A percentile compares a stretch with the other conserved stretches of the same genome.
phyloP scores from a whole-genome alignment of 768 basidiomycete genomes.

The Hortiboletus campestris region DNA sequence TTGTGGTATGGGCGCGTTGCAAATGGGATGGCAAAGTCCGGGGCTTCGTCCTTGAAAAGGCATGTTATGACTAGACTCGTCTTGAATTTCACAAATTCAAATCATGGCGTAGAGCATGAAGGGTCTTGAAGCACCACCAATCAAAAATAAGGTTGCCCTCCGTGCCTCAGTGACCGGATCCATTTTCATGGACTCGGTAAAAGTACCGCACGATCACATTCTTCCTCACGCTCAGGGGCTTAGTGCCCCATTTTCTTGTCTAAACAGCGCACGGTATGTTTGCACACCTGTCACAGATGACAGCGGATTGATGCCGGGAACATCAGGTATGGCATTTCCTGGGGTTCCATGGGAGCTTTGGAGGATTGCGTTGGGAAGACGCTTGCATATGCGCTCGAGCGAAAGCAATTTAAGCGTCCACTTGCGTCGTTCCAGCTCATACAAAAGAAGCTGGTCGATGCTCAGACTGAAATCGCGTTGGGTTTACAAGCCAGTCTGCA shows the following conservation, averaged over 20 bases:
- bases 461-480: constrained; percentile 80
- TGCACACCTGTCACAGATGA: background rate
- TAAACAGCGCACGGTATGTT: constrained; percentile 78
- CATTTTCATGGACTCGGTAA: constrained; percentile 89
- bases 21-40: constrained; percentile 91
- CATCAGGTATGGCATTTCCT: constrained; percentile 78
- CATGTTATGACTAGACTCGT: constrained; percentile 19
- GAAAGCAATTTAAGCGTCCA: constrained; percentile 86
- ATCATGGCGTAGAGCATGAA: constrained; percentile 58
- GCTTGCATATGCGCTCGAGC: constrained; percentile 81
- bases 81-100: background rate
- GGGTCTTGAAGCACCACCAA: constrained; percentile 80
- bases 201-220: constrained; percentile 69
- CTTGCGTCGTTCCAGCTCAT: constrained; percentile 96
- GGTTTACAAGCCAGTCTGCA: constrained; percentile 76
- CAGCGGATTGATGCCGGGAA: background rate
- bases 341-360: constrained; percentile 94
- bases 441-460: constrained; percentile 95
- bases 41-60: constrained; percentile 91
- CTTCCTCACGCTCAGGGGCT: constrained; percentile 79
- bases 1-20: constrained; percentile 92
- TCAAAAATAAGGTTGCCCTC: constrained; percentile 92
- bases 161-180: constrained; percentile 83
- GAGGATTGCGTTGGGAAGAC: constrained; percentile 85
- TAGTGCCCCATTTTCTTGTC: constrained; percentile 83